A percentile compares a stretch with the other conserved stretches of the same genome.
phyloP scores from a whole-genome alignment of 345 rosid genomes.

The Eutrema yunnanense region DNA sequence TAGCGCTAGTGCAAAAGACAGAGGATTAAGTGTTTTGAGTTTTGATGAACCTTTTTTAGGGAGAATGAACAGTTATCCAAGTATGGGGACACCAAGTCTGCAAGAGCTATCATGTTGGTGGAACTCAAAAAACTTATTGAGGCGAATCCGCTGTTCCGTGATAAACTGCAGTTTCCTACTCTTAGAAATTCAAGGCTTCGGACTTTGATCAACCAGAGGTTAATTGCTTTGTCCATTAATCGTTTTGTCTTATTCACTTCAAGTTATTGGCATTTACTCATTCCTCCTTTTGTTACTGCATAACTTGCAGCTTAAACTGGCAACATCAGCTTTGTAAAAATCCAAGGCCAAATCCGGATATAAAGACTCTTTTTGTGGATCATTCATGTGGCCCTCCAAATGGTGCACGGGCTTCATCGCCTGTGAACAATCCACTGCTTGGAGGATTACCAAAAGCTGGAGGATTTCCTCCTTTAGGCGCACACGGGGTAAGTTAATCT shows the following conservation, averaged over 20 bases:
- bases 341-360: constrained; percentile 98
- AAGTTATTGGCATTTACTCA: background rate
- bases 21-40: constrained; percentile 2
- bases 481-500: constrained; percentile 69
- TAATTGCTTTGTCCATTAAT: background rate
- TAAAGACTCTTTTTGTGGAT: constrained; percentile 94
- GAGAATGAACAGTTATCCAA: constrained; percentile 96
- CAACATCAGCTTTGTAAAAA: constrained; percentile 97
- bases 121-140: constrained; percentile 97
- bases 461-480: constrained; percentile 90
- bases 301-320: constrained; percentile 83
- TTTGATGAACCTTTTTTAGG: constrained; percentile 34
- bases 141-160: constrained; percentile 96
- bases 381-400: constrained; percentile 97
- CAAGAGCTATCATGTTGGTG: constrained; percentile 92
- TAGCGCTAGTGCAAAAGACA: background rate
- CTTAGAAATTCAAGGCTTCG: constrained; percentile 86
- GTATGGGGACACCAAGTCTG: constrained; percentile 97
- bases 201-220: constrained; percentile 97
- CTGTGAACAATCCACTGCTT: constrained; percentile 77
- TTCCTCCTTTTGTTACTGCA: background rate
- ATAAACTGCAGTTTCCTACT: constrained; percentile 89
- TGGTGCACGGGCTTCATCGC: constrained; percentile 96
- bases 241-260: background rate
- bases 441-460: constrained; percentile 85